Evolutionary conservation across 441 rosid genomes (phyloP).

Genomic region (Erodium chrysanthum): DNA sequence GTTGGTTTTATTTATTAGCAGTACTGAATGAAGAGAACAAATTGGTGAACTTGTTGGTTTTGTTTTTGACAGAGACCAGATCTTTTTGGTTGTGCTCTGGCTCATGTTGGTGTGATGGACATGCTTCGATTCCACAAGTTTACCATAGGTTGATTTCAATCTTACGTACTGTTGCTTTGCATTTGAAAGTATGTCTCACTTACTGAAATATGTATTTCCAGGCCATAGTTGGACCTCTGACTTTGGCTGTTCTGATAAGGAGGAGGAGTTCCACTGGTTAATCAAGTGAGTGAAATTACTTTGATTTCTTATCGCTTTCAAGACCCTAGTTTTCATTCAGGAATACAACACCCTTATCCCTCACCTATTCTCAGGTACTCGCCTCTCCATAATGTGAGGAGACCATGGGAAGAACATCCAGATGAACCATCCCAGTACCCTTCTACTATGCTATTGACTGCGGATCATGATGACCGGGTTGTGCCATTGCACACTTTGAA

Average conservation of each 20-base stretch:
- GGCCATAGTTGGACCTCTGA: constrained; percentile 97
- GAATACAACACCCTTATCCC: no score
- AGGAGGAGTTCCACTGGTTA: constrained; percentile 81
- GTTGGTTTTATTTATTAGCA: no score
- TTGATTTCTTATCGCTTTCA: no score
- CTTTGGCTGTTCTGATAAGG: constrained; percentile 75
- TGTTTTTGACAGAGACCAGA: constrained; percentile 65
- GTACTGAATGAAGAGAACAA: not conserved
- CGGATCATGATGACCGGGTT: constrained; percentile 93
- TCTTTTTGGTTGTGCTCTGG: constrained; percentile 94
- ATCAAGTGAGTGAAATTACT: constrained; percentile 82
- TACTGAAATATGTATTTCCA: constrained; percentile 20
- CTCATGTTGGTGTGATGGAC: constrained; percentile 99
- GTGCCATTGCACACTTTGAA: constrained; percentile 85
- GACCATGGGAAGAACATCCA: constrained; percentile 69
- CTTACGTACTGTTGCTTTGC: not conserved
- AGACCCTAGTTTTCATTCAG: no score
- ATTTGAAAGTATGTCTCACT: constrained; percentile 4
- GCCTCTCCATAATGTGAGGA: constrained; percentile 75
- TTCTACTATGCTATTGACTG: constrained; percentile 86
- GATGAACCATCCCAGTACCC: constrained; percentile 53
- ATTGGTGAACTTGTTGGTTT: not conserved
- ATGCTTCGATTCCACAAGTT: constrained; percentile 96
- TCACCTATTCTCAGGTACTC: constrained; percentile 82
- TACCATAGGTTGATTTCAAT: constrained; percentile 54